phyloP scores from a whole-genome alignment of 768 basidiomycete genomes.

The Tremella mesenterica region DNA sequence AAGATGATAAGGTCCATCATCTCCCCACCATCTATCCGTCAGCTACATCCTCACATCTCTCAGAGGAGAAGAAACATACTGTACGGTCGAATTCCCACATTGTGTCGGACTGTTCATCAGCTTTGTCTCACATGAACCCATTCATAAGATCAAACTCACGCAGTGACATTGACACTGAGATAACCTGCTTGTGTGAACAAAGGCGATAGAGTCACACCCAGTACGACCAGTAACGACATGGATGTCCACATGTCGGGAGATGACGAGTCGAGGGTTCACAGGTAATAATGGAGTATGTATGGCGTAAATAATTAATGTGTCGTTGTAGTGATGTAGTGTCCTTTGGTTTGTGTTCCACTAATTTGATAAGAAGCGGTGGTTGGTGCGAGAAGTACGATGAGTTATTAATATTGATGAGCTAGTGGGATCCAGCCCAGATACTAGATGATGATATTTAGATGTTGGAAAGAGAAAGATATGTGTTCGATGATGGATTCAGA shows the following conservation, averaged over 20 bases:
- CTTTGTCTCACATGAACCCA: neutral
- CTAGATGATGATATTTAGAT: too few relatives aligned
- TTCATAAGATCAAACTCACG: conserved; percentile 10
- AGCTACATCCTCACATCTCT: neutral
- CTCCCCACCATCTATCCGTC: conserved; percentile 28
- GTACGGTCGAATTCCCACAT: conserved; percentile 18
- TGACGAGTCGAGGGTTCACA: too few relatives aligned
- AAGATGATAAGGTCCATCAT: conserved; percentile 37
- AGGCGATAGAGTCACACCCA: neutral
- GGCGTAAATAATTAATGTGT: too few relatives aligned
- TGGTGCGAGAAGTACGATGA: too few relatives aligned
- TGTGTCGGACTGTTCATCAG: conserved; percentile 4
- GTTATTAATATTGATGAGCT: too few relatives aligned
- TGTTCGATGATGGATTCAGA: too few relatives aligned
- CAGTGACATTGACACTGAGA: conserved; percentile 19
- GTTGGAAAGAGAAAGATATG: too few relatives aligned
- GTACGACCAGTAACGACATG: neutral
- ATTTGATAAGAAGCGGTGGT: too few relatives aligned
- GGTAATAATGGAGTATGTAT: too few relatives aligned
- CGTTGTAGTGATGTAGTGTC: too few relatives aligned
- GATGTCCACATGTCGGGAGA: neutral
- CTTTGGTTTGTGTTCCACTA: too few relatives aligned
- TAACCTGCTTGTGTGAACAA: conserved; percentile 9
- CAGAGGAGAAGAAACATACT: conserved; percentile 5
- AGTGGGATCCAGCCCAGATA: too few relatives aligned